Percentiles rank a stretch among this genome's conserved stretches.
Evolutionary conservation across 495 filamentous ascomycete species (phyloP).

Genomic region (Lasiosphaeris hirsuta): DNA sequence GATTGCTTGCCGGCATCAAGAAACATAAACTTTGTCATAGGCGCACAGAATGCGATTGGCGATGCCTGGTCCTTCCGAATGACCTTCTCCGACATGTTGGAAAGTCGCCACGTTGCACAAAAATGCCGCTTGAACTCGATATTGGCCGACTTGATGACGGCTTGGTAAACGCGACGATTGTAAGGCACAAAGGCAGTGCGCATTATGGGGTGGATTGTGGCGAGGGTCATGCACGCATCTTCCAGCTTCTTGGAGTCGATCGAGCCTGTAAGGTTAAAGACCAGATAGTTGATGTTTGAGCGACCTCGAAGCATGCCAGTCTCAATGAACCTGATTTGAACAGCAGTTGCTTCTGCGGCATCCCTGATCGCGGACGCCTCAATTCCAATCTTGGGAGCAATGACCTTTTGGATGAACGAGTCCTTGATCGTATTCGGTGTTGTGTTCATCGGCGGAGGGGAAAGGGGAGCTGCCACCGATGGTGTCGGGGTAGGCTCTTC

Average conservation of each 20-base stretch:
- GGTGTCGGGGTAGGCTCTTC: constrained; percentile 15
- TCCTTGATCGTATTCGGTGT: constrained; percentile 21
- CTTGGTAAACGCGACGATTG: constrained; percentile 43
- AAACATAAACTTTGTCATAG: constrained; percentile 46
- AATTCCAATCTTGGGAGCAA: constrained; percentile 36
- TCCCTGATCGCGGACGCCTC: constrained; percentile 38
- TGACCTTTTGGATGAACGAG: constrained; percentile 29
- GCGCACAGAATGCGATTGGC: constrained; percentile 36
- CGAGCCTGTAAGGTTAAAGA: constrained; percentile 40
- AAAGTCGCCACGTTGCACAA: constrained; percentile 42
- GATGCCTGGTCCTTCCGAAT: constrained; percentile 40
- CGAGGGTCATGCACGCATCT: constrained; percentile 37
- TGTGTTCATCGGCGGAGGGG: constrained; percentile 6
- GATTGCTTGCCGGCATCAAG: constrained; percentile 46
- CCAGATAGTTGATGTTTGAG: constrained; percentile 43
- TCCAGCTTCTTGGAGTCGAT: constrained; percentile 43
- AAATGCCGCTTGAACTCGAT: constrained; percentile 40
- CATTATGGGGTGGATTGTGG: constrained; percentile 41
- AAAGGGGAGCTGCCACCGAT: constrained; percentile 1
- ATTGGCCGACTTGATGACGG: constrained; percentile 36
- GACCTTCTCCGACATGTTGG: constrained; percentile 33
- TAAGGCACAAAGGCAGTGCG: constrained; percentile 44
- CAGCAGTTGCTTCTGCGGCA: constrained; percentile 40
- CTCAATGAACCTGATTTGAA: constrained; percentile 45
- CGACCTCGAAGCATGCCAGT: constrained; percentile 41